Percentiles rank a stretch among this genome's conserved stretches.
phyloP scores from a whole-genome alignment of 306 rosid genomes.

The Astragalus glycyphyllos region DNA sequence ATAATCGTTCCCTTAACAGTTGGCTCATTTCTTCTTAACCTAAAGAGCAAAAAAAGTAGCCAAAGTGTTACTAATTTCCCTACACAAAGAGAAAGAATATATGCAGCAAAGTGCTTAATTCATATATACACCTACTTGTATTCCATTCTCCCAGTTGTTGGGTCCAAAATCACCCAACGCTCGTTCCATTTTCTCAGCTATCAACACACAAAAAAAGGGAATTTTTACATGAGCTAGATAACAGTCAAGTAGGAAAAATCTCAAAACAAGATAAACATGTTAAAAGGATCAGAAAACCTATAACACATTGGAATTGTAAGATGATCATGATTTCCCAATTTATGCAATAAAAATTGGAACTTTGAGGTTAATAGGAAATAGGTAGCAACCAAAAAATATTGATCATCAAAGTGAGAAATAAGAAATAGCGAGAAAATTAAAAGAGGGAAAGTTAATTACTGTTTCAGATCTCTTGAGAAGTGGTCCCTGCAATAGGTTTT shows the following conservation, averaged over 20 bases:
- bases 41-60: slow-evolving; percentile 41
- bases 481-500: slow-evolving; percentile 91
- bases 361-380: slow-evolving; percentile 1
- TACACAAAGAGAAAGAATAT: slow-evolving; percentile 31
- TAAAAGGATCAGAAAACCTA: slow-evolving; percentile 28
- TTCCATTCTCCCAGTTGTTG: slow-evolving; percentile 96
- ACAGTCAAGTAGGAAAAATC: slow-evolving; percentile 21
- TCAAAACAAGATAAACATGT: neutral
- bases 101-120: neutral
- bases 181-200: slow-evolving; percentile 97
- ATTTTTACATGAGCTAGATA: slow-evolving; percentile 19
- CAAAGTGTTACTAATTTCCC: neutral
- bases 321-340: slow-evolving; percentile 13
- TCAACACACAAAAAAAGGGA: slow-evolving; percentile 13
- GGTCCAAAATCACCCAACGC: slow-evolving; percentile 94
- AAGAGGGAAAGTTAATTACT: slow-evolving; percentile 47
- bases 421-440: neutral
- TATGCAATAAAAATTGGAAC: slow-evolving; percentile 27
- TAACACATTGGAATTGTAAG: slow-evolving; percentile 12
- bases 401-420: slow-evolving; percentile 22
- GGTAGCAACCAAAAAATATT: slow-evolving; percentile 21
- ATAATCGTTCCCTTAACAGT: slow-evolving; percentile 79
- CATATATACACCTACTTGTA: slow-evolving; percentile 71
- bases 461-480: slow-evolving; percentile 99
- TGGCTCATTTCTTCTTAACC: slow-evolving; percentile 92